Base-by-base conservation (phyloP, 306 rosid species). In the Cicer cuneatum region DNA sequence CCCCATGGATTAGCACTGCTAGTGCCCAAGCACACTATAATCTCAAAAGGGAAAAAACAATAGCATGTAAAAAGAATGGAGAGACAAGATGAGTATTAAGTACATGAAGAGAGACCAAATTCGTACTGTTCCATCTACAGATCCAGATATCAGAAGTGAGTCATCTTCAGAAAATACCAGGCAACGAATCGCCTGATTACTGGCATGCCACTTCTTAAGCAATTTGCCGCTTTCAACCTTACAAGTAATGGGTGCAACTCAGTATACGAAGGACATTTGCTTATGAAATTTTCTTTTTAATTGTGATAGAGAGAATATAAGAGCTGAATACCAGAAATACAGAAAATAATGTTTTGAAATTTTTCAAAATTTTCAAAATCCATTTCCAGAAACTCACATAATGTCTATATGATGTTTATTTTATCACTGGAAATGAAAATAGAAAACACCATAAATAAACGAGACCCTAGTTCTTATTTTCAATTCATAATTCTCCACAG, bases 201-300 rank as follows among this genome's bases (percentile, higher is more conserved):
- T 93, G 19, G 91, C 97, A 77, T 74, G 82, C 96, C 98, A 94
- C 75, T 82, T 91, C 84, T 75, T 86, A 71, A 94, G 98, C 80
- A 89, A 74, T 47, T 82, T 85, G 41, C 97, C 95, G 38, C 82
- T 88, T 45, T 75, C 83, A 65, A 91, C 96, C 97, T 93, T 40
- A 24, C 37, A 63, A 12, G 45, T 24, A 19, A 71, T 14, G 75
- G 40, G 33, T 3, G n/a, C 63, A 71, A 57, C 61, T 80, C 52
- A 73, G 75, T 21, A 52, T 8, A 71, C 5, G 35, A 29, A 29
- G 35, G 35, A 29, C 35, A 29, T 29, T 29, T 29, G 35, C 35
- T 29, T 29, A 29, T 29, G 35, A 29, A 29, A 0, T 29, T 29
- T 29, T 29, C 35, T 29, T 29, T 29, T 29, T 29, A 4, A 0